Percentiles rank a stretch among this genome's conserved stretches.
Evolutionary conservation across 257 asterid species (phyloP).

Genomic region (Gentiana macrophylla): DNA sequence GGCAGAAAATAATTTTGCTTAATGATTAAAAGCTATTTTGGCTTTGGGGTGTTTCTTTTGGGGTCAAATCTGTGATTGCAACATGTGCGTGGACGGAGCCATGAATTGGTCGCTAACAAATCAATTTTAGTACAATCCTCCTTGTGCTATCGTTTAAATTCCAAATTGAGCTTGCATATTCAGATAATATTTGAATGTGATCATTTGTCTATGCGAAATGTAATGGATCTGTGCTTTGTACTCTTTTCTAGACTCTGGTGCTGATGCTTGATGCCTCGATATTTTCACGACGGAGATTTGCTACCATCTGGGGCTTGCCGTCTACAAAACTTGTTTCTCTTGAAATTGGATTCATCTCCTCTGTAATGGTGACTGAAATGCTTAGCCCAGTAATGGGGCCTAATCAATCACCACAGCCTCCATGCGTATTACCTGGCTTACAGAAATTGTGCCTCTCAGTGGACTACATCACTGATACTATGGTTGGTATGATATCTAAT

Average conservation of each 20-base stretch:
- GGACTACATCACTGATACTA: constrained; percentile 85
- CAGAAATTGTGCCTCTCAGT: constrained; percentile 73
- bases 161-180: no score
- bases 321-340: constrained; percentile 61
- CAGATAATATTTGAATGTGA: no score
- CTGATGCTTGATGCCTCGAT: constrained; percentile 85
- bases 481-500: constrained; percentile 60
- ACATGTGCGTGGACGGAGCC: no score
- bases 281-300: constrained; percentile 62
- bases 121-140: no score
- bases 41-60: no score
- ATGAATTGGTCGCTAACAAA: no score
- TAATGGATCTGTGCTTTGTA: not conserved
- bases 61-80: no score
- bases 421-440: constrained; percentile 50
- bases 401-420: constrained; percentile 29
- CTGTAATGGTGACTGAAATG: constrained; percentile 74
- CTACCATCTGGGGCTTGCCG: constrained; percentile 73
- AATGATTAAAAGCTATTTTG: no score
- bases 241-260: constrained; percentile 61
- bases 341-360: constrained; percentile 79
- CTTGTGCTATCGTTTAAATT: no score
- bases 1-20: no score
- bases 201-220: no score
- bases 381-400: constrained; percentile 58